Evolutionary conservation across 2,329 filamentous ascomycete species (phyloP), one percentile per base, ranked within the genome.

Genomic region (Epichloe amarillans): DNA sequence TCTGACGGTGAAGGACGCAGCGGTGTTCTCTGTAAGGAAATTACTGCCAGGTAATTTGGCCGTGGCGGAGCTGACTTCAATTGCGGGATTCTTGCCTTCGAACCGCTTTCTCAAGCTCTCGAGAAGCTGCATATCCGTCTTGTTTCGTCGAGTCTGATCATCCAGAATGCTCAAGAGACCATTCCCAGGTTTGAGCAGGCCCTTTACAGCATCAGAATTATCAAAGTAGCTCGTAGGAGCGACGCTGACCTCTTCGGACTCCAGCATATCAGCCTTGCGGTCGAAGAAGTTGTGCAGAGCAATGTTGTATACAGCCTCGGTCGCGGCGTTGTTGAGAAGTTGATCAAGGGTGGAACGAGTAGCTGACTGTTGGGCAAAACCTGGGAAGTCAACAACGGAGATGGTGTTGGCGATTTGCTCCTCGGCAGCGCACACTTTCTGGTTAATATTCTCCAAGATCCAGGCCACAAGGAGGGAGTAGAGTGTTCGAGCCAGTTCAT

Each of bases 201-300:
- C 91, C 61, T 86, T 88, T 54, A 96, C 89, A 10, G 91, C 89
- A 65, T 97, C 93, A 0, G 87, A 89, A 66, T 97, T 98, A 68
- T 98, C 93, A 60, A 96, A 98, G 67, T 97, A 98, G 70, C 88
- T 95, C 0, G 91, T 96, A 0, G 90, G 84, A 2, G 90, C 79
- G 3, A 98, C 88, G 35, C 76, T 82, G 37, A 98, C 88, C 64
- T 98, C 93, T 65, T 98, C 93, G 1, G 84, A 89, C 63, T 98
- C 93, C 21, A 98, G 76, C 69, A 95, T 80, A 55, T 97, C 91
- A 0, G 90, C 89, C 66, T 93, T 94, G 58, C 84, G 83, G 62
- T 96, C 90, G 65, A 97, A 98, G 70, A 98, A 97, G 66, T 86
- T 94, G 63, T 95, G 90, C 23, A 97, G 75, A 36, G 89, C 90